Evolutionary conservation across 2,329 filamentous ascomycete genomes (phyloP).

Genomic region (Ascocoryne sarcoides): DNA sequence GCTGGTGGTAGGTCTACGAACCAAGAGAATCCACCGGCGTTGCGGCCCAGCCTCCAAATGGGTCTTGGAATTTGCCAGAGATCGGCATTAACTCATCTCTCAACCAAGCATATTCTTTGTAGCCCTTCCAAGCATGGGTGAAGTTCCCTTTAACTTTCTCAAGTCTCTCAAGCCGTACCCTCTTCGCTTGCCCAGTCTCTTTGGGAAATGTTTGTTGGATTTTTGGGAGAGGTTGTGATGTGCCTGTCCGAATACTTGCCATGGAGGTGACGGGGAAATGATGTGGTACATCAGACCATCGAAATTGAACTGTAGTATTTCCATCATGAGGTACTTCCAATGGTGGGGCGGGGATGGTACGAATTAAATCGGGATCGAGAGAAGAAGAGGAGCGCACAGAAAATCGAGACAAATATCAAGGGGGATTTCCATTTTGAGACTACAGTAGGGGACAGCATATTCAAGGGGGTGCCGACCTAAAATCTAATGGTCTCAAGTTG

Average conservation of each 20-base stretch:
- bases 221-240: slow-evolving; percentile 2
- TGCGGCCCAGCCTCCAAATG: slow-evolving; percentile 85
- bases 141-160: slow-evolving; percentile 18
- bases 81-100: slow-evolving; percentile 79
- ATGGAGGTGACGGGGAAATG: not conserved
- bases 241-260: not conserved
- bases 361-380: too few relatives aligned
- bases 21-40: not conserved
- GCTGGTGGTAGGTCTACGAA: too few relatives aligned
- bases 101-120: slow-evolving; percentile 69
- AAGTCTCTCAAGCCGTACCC: slow-evolving; percentile 9
- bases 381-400: too few relatives aligned
- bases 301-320: too few relatives aligned
- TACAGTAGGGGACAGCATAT: too few relatives aligned
- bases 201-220: slow-evolving; percentile 17
- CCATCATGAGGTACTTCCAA: too few relatives aligned
- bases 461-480: too few relatives aligned
- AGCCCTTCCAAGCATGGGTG: slow-evolving; percentile 60
- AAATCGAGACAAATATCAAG: too few relatives aligned
- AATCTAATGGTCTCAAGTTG: too few relatives aligned
- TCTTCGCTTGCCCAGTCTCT: slow-evolving; percentile 8
- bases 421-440: too few relatives aligned
- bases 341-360: too few relatives aligned
- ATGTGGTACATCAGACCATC: not conserved
- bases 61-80: slow-evolving; percentile 56